These are phyloP conservation scores for Alternaria gaisen DNA, from an alignment of 2,329 filamentous ascomycete species.

Conservation along the genomic window DNA sequence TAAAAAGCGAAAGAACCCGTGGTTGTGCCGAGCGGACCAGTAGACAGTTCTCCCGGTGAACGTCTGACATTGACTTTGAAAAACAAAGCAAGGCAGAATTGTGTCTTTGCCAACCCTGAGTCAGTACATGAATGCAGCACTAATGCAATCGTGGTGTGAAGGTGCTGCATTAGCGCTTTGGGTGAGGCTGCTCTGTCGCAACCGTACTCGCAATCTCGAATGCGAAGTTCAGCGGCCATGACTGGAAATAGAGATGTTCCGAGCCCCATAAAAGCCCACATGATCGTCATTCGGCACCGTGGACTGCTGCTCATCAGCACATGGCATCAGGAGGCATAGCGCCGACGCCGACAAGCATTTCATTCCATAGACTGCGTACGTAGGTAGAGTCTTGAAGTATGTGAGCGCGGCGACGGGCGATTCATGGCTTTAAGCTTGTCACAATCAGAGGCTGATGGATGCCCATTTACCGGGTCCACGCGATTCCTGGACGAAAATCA, in stretches of 20 bases:
- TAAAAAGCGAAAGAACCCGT: slow-evolving; percentile 4
- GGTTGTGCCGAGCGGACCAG: slow-evolving; percentile 11
- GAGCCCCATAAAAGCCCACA: slow-evolving; percentile 8
- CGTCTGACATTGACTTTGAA: slow-evolving; percentile 14
- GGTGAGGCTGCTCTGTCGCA: slow-evolving; percentile 23
- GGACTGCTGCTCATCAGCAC: background rate
- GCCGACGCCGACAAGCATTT: slow-evolving; percentile 5
- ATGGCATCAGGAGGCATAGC: slow-evolving; percentile 3
- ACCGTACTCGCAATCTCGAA: slow-evolving; percentile 9
- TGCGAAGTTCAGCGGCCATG: slow-evolving; percentile 12
- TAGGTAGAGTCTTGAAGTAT: slow-evolving; percentile 4
- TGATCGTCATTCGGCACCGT: background rate
- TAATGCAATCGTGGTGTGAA: slow-evolving; percentile 20
- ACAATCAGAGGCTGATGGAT: slow-evolving; percentile 39
- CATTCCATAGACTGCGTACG: slow-evolving; percentile 4
- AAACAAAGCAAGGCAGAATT: slow-evolving; percentile 15
- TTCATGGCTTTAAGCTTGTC: slow-evolving; percentile 40
- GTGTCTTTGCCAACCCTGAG: slow-evolving; percentile 12
- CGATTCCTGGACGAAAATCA: slow-evolving; percentile 43
- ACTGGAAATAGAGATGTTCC: slow-evolving; percentile 4
- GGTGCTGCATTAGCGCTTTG: slow-evolving; percentile 27
- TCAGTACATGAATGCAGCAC: slow-evolving; percentile 13
- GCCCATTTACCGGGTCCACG: slow-evolving; percentile 41
- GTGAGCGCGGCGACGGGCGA: slow-evolving; percentile 23
- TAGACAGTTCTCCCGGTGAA: slow-evolving; percentile 13